phyloP scores from a whole-genome alignment of 2,329 filamentous ascomycete genomes.

The Ramichloridium luteum region DNA sequence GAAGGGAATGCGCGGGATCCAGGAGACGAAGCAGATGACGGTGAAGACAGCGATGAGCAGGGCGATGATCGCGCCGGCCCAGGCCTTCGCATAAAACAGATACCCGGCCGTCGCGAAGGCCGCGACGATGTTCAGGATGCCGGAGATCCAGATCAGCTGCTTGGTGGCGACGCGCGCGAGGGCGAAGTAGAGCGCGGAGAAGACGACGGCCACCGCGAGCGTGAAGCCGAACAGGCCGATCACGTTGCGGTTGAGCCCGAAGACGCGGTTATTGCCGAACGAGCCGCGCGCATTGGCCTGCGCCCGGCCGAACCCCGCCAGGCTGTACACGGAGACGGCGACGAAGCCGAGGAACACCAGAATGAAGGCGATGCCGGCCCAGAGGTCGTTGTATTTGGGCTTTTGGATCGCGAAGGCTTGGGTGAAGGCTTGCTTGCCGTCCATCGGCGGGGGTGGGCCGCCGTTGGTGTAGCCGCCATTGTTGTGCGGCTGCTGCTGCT shows the following conservation, averaged over 20 bases:
- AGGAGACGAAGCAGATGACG: conserved; percentile 72
- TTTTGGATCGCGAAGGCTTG: conserved; percentile 69
- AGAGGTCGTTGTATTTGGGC: conserved; percentile 83
- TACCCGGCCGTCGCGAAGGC: conserved; percentile 79
- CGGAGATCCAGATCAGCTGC: conserved; percentile 84
- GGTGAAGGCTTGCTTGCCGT: conserved; percentile 50
- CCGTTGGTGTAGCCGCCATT: conserved; percentile 9
- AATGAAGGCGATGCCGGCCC: conserved; percentile 73
- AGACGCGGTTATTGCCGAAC: conserved; percentile 54
- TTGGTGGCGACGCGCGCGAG: conserved; percentile 46
- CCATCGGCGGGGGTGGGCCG: conserved; percentile 26
- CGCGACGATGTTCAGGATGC: conserved; percentile 74
- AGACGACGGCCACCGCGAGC: conserved; percentile 57
- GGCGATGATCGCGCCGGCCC: conserved; percentile 77
- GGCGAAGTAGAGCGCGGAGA: conserved; percentile 68
- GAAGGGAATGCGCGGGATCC: conserved; percentile 85
- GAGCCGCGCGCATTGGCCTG: conserved; percentile 51
- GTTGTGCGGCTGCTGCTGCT: conserved; percentile 9
- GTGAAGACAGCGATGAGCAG: conserved; percentile 70
- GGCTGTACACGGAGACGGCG: conserved; percentile 61
- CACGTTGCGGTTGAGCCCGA: conserved; percentile 68
- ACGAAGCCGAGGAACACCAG: conserved; percentile 60
- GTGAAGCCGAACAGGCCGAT: conserved; percentile 75
- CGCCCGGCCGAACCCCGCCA: conserved; percentile 60
- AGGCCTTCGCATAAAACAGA: conserved; percentile 67